phyloP scores from a whole-genome alignment of 371 early-diverging fungal species.

The Actinomortierella ambigua region DNA sequence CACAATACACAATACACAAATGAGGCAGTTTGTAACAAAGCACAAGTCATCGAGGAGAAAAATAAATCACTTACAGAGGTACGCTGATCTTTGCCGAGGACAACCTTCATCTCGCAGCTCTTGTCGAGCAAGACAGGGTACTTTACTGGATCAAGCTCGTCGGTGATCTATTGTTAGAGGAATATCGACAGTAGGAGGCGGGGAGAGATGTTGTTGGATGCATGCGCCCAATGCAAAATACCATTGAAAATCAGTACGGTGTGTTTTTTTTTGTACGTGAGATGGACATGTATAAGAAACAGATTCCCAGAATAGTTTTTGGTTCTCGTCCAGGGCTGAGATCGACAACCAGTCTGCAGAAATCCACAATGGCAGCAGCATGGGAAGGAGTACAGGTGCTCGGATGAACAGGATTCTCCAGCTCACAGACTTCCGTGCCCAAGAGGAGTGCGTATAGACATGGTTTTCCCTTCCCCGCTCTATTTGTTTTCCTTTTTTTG shows the following conservation, averaged over 20 bases:
- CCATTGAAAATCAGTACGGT: not conserved
- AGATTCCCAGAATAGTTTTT: not conserved
- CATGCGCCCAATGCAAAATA: not conserved
- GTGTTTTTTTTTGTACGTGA: not conserved
- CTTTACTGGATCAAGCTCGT: slow-evolving; percentile 33
- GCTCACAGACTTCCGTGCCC: no score
- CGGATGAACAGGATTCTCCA: no score
- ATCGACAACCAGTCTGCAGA: not conserved
- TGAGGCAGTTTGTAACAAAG: no score
- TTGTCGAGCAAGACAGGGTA: slow-evolving; percentile 38
- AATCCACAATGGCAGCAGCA: not conserved
- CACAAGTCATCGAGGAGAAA: no score
- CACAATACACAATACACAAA: no score
- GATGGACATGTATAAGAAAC: no score
- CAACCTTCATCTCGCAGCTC: slow-evolving; percentile 39
- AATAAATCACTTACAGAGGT: slow-evolving; percentile 45
- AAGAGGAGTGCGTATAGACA: no score
- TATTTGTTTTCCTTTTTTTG: no score
- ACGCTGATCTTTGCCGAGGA: slow-evolving; percentile 44
- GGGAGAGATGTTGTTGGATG: no score
- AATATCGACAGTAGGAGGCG: no score
- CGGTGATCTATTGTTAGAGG: slow-evolving; percentile 25
- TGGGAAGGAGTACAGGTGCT: no score
- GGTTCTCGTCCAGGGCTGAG: not conserved
- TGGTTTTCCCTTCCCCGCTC: not conserved